These are phyloP conservation scores for Cadophora sp. DNA, from an alignment of 2,329 filamentous ascomycete species.

Conservation along the genomic window DNA sequence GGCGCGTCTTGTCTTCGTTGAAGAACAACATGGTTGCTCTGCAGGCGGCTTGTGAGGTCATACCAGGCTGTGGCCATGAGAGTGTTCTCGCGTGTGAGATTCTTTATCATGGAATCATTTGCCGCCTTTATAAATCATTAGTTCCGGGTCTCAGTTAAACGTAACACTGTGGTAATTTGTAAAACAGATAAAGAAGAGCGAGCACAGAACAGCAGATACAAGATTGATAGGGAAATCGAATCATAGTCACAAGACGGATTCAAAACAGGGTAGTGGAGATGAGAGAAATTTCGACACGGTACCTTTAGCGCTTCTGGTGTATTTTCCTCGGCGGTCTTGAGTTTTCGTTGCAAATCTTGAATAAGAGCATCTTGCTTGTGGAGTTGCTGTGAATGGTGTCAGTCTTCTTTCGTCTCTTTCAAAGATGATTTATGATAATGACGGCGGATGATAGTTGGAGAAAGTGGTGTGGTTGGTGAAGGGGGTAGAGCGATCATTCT, in stretches of 20 bases:
- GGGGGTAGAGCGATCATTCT: conserved; percentile 16
- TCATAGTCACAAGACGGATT: neutral
- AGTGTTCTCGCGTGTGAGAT: conserved; percentile 77
- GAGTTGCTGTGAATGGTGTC: conserved; percentile 39
- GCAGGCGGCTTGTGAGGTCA: conserved; percentile 77
- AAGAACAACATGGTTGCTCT: conserved; percentile 83
- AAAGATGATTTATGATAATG: neutral
- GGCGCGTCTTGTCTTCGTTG: conserved; percentile 77
- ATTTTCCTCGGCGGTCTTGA: conserved; percentile 39
- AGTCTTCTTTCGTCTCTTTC: conserved; percentile 28
- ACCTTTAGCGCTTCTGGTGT: conserved; percentile 43
- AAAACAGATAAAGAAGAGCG: neutral
- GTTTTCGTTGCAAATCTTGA: conserved; percentile 40
- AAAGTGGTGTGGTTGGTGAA: conserved; percentile 5
- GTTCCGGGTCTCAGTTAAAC: conserved; percentile 7
- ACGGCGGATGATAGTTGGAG: neutral
- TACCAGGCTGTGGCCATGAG: conserved; percentile 88
- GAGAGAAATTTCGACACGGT: conserved; percentile 33
- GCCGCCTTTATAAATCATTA: conserved; percentile 38
- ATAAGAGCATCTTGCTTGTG: conserved; percentile 40
- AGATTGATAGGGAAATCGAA: neutral
- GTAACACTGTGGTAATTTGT: neutral
- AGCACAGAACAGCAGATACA: neutral
- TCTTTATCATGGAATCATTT: conserved; percentile 50
- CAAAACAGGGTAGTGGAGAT: conserved; percentile 16